phyloP scores from a whole-genome alignment of 1,284 basidiomycete species.

The Heterobasidion annosum region DNA sequence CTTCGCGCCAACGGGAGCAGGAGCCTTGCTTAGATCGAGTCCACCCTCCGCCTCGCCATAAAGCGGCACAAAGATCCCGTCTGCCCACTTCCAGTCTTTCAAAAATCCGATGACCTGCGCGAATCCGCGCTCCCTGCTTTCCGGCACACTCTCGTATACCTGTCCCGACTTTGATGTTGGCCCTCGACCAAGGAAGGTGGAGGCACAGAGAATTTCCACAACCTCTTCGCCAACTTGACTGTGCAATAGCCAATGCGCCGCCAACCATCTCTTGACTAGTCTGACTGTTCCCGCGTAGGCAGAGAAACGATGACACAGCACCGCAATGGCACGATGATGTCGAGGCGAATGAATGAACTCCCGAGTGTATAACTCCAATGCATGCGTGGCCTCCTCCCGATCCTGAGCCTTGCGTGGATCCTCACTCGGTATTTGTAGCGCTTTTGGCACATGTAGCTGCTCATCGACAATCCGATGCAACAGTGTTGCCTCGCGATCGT shows the following conservation, averaged over 20 bases:
- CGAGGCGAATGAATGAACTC: slow-evolving; percentile 74
- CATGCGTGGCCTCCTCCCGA: slow-evolving; percentile 49
- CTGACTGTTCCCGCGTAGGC: slow-evolving; percentile 83
- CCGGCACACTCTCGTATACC: slow-evolving; percentile 34
- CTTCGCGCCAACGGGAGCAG: slow-evolving; percentile 28
- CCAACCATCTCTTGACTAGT: slow-evolving; percentile 89
- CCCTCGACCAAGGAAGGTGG: slow-evolving; percentile 40
- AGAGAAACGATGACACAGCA: slow-evolving; percentile 72
- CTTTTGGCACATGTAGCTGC: slow-evolving; percentile 24
- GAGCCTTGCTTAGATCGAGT: slow-evolving; percentile 16
- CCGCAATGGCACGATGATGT: slow-evolving; percentile 81
- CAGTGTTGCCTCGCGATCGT: slow-evolving; percentile 79
- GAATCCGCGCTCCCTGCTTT: slow-evolving; percentile 78
- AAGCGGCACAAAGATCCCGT: slow-evolving; percentile 52
- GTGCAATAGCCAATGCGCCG: slow-evolving; percentile 79
- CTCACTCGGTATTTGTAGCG: slow-evolving; percentile 22
- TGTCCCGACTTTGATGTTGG: slow-evolving; percentile 15
- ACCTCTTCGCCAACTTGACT: slow-evolving; percentile 68
- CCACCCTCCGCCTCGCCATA: slow-evolving; percentile 30
- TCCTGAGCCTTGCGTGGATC: slow-evolving; percentile 29
- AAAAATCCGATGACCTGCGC: slow-evolving; percentile 69
- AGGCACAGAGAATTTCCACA: slow-evolving; percentile 79
- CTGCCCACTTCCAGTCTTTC: slow-evolving; percentile 80
- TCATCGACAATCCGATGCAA: slow-evolving; percentile 63
- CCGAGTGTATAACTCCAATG: slow-evolving; percentile 55